Percentiles rank a stretch among this genome's conserved stretches.
phyloP scores from a whole-genome alignment of 2,329 filamentous ascomycete species.

The Clarireedia hainanense region DNA sequence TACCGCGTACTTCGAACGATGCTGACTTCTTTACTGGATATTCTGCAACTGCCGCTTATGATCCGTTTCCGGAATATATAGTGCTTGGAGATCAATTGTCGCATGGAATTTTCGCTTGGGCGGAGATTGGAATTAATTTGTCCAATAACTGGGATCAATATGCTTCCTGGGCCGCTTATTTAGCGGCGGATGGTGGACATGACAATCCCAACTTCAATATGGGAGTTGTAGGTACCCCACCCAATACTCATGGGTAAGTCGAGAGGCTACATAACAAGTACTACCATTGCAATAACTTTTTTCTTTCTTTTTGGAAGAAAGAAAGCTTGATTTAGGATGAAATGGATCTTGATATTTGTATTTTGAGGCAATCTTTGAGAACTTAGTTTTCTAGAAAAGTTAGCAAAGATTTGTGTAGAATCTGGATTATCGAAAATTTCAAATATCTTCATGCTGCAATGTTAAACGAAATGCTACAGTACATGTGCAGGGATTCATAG shows the following conservation, averaged over 20 bases:
- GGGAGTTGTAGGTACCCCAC: neutral
- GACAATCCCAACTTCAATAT: constrained; percentile 11
- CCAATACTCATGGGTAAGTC: neutral
- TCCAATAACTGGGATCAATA: constrained; percentile 10
- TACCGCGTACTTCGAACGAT: constrained; percentile 39
- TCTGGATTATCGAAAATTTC: no score
- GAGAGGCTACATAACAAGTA: no score
- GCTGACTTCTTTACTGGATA: constrained; percentile 39
- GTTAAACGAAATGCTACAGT: no score
- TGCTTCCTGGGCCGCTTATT: constrained; percentile 13
- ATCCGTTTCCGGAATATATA: constrained; percentile 50
- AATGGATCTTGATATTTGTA: no score
- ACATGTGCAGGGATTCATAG: no score
- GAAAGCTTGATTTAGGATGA: no score
- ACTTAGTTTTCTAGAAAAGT: no score
- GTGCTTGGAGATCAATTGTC: constrained; percentile 44
- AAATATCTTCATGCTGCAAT: no score
- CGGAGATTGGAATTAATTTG: constrained; percentile 35
- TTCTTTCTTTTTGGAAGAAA: no score
- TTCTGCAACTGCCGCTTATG: constrained; percentile 36
- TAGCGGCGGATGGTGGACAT: constrained; percentile 14
- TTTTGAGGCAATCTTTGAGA: no score
- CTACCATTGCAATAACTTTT: no score
- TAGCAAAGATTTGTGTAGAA: no score
- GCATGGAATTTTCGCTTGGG: constrained; percentile 49